Evolutionary conservation across 208 protist genomes (phyloP).

Genomic region (Phytomonas serpens): DNA sequence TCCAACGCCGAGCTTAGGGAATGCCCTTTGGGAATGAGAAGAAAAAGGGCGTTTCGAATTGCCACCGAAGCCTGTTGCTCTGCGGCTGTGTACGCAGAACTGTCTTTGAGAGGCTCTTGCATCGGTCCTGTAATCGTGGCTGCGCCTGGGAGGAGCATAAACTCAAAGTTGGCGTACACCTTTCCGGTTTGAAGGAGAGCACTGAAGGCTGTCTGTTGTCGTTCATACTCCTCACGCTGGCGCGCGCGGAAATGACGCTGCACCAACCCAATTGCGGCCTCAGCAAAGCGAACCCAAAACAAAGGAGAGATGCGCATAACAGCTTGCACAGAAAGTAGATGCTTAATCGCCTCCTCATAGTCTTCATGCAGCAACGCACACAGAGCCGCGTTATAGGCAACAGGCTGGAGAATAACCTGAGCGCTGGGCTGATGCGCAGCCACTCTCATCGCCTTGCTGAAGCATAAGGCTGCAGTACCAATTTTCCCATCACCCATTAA

Average conservation of each 20-base stretch:
- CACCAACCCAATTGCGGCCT: slow-evolving; percentile 60
- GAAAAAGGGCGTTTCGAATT: slow-evolving; percentile 76
- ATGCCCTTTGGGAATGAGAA: slow-evolving; percentile 58
- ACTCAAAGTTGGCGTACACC: slow-evolving; percentile 72
- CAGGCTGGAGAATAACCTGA: slow-evolving; percentile 28
- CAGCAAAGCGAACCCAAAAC: slow-evolving; percentile 78
- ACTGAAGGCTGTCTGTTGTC: slow-evolving; percentile 54
- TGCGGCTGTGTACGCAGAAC: slow-evolving; percentile 16
- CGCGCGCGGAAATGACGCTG: slow-evolving; percentile 30
- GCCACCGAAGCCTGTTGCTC: slow-evolving; percentile 47
- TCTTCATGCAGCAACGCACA: slow-evolving; percentile 75
- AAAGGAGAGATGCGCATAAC: slow-evolving; percentile 62
- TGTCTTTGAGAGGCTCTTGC: slow-evolving; percentile 18
- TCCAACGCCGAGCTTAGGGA: slow-evolving; percentile 44
- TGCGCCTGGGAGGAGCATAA: slow-evolving; percentile 67
- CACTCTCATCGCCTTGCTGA: slow-evolving; percentile 66
- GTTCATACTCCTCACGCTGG: slow-evolving; percentile 56
- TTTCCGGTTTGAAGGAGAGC: slow-evolving; percentile 57
- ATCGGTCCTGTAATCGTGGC: slow-evolving; percentile 28
- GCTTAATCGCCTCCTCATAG: slow-evolving; percentile 57
- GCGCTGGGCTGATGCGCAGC: slow-evolving; percentile 20
- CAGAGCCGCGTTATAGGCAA: slow-evolving; percentile 80
- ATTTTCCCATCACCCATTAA: slow-evolving; percentile 67
- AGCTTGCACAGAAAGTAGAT: slow-evolving; percentile 68
- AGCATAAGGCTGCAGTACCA: slow-evolving; percentile 73